These are phyloP conservation scores for Cryphonectria naterciae DNA, from an alignment of 2,329 filamentous ascomycete species.

Conservation along the genomic window DNA sequence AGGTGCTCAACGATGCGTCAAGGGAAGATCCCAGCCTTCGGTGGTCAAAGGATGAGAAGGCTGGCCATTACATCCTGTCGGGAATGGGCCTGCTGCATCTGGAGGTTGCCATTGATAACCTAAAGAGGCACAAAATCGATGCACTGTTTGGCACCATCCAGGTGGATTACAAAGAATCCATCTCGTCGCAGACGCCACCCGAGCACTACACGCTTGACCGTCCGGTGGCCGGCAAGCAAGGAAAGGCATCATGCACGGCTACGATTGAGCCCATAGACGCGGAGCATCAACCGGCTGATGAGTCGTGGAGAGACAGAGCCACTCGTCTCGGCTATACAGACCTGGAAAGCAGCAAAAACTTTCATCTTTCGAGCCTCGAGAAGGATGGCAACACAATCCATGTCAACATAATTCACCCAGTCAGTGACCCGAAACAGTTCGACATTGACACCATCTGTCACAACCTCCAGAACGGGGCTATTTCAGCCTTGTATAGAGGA, in stretches of 20 bases:
- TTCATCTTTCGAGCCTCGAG: slow-evolving; percentile 50
- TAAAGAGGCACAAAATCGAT: slow-evolving; percentile 86
- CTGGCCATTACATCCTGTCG: slow-evolving; percentile 88
- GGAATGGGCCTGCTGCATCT: slow-evolving; percentile 97
- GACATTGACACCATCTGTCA: slow-evolving; percentile 56
- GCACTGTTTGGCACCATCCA: slow-evolving; percentile 88
- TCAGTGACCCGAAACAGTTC: slow-evolving; percentile 52
- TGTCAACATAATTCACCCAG: slow-evolving; percentile 59
- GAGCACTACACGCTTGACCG: slow-evolving; percentile 73
- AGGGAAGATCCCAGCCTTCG: slow-evolving; percentile 92
- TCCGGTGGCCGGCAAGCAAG: slow-evolving; percentile 76
- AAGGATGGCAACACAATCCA: slow-evolving; percentile 72
- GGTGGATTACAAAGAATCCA: slow-evolving; percentile 90
- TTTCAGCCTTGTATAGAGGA: slow-evolving; percentile 82
- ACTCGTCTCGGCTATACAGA: slow-evolving; percentile 22
- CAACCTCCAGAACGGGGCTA: slow-evolving; percentile 76
- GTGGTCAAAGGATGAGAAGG: slow-evolving; percentile 83
- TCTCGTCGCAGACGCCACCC: slow-evolving; percentile 60
- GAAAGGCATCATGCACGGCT: slow-evolving; percentile 76
- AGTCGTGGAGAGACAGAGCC: slow-evolving; percentile 22
- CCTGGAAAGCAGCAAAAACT: slow-evolving; percentile 35
- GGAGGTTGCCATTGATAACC: slow-evolving; percentile 86
- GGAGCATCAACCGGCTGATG: slow-evolving; percentile 33
- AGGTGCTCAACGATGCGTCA: slow-evolving; percentile 75
- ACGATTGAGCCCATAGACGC: slow-evolving; percentile 62